Percentiles rank a stretch among this genome's conserved stretches.
Evolutionary conservation across 495 filamentous ascomycete species (phyloP).

Genomic region (Thermothielavioides terrestris): DNA sequence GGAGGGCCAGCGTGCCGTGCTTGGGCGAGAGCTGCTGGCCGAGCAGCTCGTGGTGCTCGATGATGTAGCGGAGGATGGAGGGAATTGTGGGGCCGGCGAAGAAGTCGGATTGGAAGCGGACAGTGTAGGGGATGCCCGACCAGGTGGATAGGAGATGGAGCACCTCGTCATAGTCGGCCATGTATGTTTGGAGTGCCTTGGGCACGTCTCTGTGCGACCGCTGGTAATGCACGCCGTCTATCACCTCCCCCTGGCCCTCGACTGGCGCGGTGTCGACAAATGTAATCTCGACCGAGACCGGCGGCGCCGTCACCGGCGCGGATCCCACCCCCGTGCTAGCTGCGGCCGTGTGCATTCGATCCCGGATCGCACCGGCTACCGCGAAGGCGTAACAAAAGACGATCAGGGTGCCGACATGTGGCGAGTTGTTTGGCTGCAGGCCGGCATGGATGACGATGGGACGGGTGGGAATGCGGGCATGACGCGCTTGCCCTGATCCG

Average conservation of each 20-base stretch:
- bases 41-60: slow-evolving; percentile 7
- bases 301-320: background rate
- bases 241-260: slow-evolving; percentile 1
- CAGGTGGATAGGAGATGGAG: slow-evolving; percentile 11
- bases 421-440: slow-evolving; percentile 23
- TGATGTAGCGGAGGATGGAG: slow-evolving; percentile 9
- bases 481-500: background rate
- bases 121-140: slow-evolving; percentile 13
- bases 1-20: slow-evolving; percentile 19
- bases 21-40: slow-evolving; percentile 22
- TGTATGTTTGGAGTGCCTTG: background rate
- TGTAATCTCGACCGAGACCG: slow-evolving; percentile 19
- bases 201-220: slow-evolving; percentile 12
- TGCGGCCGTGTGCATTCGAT: slow-evolving; percentile 1
- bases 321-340: background rate
- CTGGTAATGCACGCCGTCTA: slow-evolving; percentile 22
- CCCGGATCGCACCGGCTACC: slow-evolving; percentile 15
- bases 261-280: slow-evolving; percentile 24
- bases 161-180: slow-evolving; percentile 12
- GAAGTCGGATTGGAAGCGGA: slow-evolving; percentile 11
- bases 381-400: slow-evolving; percentile 24
- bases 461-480: slow-evolving; percentile 10
- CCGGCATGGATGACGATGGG: slow-evolving; percentile 22
- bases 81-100: slow-evolving; percentile 13
- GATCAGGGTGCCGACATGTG: slow-evolving; percentile 21